Percentiles rank a stretch among this genome's conserved stretches.
These are phyloP conservation scores for Phytopythium litorale DNA, from an alignment of 352 stramenopile species.

Conservation along the genomic window DNA sequence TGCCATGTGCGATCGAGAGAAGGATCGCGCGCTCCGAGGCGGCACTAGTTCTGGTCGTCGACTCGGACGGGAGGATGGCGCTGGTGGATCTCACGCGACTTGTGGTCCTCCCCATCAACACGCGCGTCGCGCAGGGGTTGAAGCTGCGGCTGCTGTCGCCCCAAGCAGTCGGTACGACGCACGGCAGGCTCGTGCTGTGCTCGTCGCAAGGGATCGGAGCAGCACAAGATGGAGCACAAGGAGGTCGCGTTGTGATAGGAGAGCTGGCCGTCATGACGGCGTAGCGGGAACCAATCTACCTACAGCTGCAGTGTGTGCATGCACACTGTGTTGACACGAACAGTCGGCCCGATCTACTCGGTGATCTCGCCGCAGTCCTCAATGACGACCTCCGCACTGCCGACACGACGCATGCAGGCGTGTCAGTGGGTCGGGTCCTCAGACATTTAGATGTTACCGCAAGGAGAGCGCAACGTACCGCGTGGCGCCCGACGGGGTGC, in stretches of 20 bases:
- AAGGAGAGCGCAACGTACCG: slow-evolving; percentile 20
- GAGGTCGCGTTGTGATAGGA: not conserved
- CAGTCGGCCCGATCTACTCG: slow-evolving; percentile 14
- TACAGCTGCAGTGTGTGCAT: not conserved
- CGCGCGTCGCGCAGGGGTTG: slow-evolving; percentile 4
- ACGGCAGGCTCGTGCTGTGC: slow-evolving; percentile 5
- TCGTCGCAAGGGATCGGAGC: not conserved
- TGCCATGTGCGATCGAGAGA: not conserved
- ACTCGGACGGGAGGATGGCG: slow-evolving; percentile 18
- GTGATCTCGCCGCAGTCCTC: slow-evolving; percentile 95
- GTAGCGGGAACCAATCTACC: not conserved
- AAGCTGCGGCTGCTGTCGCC: slow-evolving; percentile 5
- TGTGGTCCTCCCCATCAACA: slow-evolving; percentile 16
- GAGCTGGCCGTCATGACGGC: not conserved
- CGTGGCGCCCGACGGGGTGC: slow-evolving; percentile 89
- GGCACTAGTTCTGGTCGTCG: slow-evolving; percentile 18
- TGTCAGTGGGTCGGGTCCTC: not conserved
- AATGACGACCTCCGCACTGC: slow-evolving; percentile 85
- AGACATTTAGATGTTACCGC: no score
- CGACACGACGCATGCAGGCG: not conserved
- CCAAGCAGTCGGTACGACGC: not conserved
- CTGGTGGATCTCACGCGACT: slow-evolving; percentile 19
- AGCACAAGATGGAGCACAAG: not conserved
- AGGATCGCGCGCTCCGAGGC: slow-evolving; percentile 3
- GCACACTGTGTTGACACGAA: not conserved